phyloP scores from a whole-genome alignment of 345 rosid genomes.

The Cardamine chenopodiifolia region DNA sequence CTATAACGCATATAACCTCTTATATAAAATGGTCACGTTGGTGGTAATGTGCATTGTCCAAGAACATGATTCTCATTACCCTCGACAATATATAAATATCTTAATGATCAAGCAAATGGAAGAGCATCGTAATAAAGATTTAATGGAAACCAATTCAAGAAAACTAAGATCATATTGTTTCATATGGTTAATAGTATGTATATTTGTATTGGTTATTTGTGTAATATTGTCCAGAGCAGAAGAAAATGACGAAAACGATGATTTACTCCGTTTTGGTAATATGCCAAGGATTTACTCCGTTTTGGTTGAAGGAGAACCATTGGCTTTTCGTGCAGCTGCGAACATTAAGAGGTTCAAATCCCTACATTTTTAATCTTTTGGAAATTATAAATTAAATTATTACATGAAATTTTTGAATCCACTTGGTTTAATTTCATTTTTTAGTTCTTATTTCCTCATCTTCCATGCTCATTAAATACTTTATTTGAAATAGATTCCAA shows the following conservation, averaged over 20 bases:
- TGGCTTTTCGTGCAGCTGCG: constrained; percentile 48
- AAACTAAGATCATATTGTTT: constrained; percentile 15
- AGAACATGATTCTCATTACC: constrained; percentile 37
- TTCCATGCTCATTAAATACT: background rate
- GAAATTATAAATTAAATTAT: background rate
- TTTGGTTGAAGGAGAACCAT: constrained; percentile 65
- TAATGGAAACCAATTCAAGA: constrained; percentile 35
- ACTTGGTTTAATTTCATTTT: no score
- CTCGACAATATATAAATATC: constrained; percentile 15
- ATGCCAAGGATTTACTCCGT: constrained; percentile 52
- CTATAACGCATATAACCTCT: constrained; percentile 29
- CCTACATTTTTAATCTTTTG: background rate
- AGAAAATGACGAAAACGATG: constrained; percentile 22
- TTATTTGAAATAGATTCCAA: no score
- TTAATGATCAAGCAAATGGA: constrained; percentile 23
- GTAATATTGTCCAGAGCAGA: constrained; percentile 33
- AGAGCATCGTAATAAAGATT: constrained; percentile 16
- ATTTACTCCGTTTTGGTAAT: constrained; percentile 58
- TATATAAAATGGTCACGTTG: constrained; percentile 35
- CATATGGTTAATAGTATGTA: constrained; percentile 42
- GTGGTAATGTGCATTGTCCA: constrained; percentile 34
- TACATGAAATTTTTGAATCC: no score
- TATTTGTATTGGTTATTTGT: constrained; percentile 35
- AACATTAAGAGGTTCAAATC: constrained; percentile 49
- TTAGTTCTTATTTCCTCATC: background rate